These are phyloP conservation scores for Linanthus parryae DNA, from an alignment of 148 eudicot genomes.

Conservation along the genomic window DNA sequence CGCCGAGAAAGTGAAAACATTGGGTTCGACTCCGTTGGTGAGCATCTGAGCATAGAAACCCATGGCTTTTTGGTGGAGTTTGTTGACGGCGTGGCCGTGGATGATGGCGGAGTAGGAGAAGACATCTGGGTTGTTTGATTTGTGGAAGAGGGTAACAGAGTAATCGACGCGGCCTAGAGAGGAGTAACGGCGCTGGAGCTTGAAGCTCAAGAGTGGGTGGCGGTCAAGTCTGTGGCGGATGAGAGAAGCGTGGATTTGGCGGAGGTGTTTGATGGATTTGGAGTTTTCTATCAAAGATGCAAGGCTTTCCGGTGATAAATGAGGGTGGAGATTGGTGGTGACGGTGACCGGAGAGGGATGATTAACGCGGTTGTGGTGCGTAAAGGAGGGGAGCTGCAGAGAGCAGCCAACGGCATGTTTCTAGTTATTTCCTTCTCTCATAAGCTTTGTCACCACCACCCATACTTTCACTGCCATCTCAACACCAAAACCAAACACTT, in stretches of 20 bases:
- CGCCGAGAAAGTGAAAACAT: conserved; percentile 64
- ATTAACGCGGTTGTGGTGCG: too few relatives aligned
- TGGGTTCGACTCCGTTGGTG: conserved; percentile 49
- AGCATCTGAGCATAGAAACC: conserved; percentile 53
- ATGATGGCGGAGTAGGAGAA: too few relatives aligned
- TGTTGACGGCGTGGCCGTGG: conserved; percentile 32
- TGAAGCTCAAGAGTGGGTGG: conserved; percentile 53
- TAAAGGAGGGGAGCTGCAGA: too few relatives aligned
- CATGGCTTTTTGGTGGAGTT: conserved; percentile 38
- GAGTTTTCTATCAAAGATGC: conserved; percentile 38
- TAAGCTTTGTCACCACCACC: too few relatives aligned
- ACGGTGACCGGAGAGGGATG: too few relatives aligned
- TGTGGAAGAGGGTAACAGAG: too few relatives aligned
- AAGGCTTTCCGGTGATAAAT: conserved; percentile 41
- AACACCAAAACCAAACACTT: too few relatives aligned
- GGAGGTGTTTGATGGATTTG: conserved; percentile 31
- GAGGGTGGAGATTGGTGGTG: conserved; percentile 15
- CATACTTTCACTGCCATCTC: too few relatives aligned
- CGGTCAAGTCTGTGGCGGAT: conserved; percentile 54
- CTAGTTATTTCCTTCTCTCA: too few relatives aligned
- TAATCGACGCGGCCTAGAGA: conserved; percentile 39
- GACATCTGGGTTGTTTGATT: too few relatives aligned
- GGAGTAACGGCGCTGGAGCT: conserved; percentile 73
- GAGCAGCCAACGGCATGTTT: too few relatives aligned
- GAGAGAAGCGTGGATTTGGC: conserved; percentile 54